Conservation (phyloP, 2,329 filamentous ascomycete genomes). For the Ceratocystiopsis sp. region DNA sequence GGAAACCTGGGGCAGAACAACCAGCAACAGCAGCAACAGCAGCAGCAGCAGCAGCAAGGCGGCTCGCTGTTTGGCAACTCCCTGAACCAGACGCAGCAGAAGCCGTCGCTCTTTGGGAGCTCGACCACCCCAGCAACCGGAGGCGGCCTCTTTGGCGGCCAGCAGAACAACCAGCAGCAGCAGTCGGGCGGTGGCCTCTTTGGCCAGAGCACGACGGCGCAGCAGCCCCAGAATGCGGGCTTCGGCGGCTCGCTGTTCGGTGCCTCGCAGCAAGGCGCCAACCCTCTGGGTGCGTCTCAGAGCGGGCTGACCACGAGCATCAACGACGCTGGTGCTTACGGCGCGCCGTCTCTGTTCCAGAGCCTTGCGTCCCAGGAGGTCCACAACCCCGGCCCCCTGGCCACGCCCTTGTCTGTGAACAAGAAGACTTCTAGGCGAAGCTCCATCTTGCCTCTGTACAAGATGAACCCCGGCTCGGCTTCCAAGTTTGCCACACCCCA, state of each 20-base stretch:
- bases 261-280: conserved; percentile 22
- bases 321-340: conserved; percentile 74
- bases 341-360: conserved; percentile 71
- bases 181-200: conserved; percentile 23
- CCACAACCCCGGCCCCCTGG: conserved; percentile 70
- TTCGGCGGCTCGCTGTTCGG: conserved; percentile 43
- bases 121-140: conserved; percentile 22
- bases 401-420: conserved; percentile 68
- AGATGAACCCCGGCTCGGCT: conserved; percentile 65
- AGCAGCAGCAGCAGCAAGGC: conserved; percentile 16
- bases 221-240: conserved; percentile 29
- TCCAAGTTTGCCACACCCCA: conserved; percentile 70
- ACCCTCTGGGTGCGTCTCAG: conserved; percentile 35
- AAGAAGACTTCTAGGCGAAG: conserved; percentile 57
- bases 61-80: conserved; percentile 26
- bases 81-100: conserved; percentile 34
- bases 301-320: conserved; percentile 56
- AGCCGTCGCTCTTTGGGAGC: conserved; percentile 37
- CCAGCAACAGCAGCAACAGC: conserved; percentile 19
- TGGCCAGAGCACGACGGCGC: conserved; percentile 26
- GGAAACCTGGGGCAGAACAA: conserved; percentile 21
- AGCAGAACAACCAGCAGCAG: conserved; percentile 21
- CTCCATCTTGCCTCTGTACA: conserved; percentile 71
- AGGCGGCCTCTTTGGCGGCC: conserved; percentile 37
- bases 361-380: conserved; percentile 46